These are phyloP conservation scores for Starmerella potacharoeniae DNA, from an alignment of 805 yeast species.

Conservation along the genomic window DNA sequence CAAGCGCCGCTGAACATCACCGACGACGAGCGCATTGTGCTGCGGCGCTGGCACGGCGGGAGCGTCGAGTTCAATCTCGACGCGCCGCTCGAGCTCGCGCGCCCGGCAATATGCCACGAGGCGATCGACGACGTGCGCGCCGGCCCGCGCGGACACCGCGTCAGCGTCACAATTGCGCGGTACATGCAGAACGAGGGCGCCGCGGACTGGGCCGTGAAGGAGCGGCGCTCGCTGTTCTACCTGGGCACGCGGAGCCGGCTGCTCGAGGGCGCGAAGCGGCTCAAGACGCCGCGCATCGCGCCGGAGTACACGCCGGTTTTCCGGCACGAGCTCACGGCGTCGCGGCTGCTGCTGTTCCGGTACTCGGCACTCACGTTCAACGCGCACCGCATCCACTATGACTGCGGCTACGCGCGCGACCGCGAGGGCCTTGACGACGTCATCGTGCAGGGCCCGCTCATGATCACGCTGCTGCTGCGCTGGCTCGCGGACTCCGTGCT, in stretches of 20 bases:
- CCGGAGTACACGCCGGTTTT: slow-evolving; percentile 3
- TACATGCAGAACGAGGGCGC: slow-evolving; percentile 29
- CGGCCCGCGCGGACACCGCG: slow-evolving; percentile 4
- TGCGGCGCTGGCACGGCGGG: slow-evolving; percentile 75
- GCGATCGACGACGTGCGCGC: slow-evolving; percentile 28
- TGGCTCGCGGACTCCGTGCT: slow-evolving; percentile 32
- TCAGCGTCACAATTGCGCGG: slow-evolving; percentile 48
- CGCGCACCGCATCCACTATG: slow-evolving; percentile 75
- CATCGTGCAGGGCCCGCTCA: slow-evolving; percentile 73
- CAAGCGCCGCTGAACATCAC: slow-evolving; percentile 45
- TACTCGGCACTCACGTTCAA: slow-evolving; percentile 72
- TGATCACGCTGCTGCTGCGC: slow-evolving; percentile 48
- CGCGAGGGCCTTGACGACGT: slow-evolving; percentile 51
- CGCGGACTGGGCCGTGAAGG: slow-evolving; percentile 33
- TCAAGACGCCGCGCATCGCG: not conserved
- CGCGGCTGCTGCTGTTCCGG: slow-evolving; percentile 40
- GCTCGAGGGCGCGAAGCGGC: not conserved
- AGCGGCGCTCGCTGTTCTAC: slow-evolving; percentile 51
- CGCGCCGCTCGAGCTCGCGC: slow-evolving; percentile 31
- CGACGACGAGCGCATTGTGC: slow-evolving; percentile 30
- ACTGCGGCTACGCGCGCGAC: slow-evolving; percentile 39
- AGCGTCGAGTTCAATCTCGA: slow-evolving; percentile 34
- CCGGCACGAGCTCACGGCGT: slow-evolving; percentile 30
- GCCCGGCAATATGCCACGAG: slow-evolving; percentile 42
- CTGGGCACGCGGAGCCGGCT: slow-evolving; percentile 27